A percentile compares a stretch with the other conserved stretches of the same genome.
Conservation (phyloP, 257 asterid genomes). For the Phtheirospermum japonicum region DNA sequence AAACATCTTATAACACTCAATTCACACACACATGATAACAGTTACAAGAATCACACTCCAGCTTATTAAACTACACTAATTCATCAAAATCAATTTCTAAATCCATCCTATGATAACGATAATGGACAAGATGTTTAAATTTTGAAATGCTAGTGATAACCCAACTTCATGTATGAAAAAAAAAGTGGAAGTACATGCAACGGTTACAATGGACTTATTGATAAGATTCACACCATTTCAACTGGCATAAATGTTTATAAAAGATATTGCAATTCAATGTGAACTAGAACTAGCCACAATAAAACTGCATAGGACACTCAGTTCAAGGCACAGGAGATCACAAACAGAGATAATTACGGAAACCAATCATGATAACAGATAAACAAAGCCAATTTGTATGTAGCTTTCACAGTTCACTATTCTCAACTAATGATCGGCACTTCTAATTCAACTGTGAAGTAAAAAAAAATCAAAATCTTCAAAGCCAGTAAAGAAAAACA, state of each 20-base stretch:
- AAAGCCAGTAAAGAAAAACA: background rate
- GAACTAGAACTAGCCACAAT: background rate
- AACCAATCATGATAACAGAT: background rate
- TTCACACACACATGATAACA: too few relatives aligned
- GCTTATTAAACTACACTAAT: background rate
- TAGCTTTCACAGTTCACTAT: background rate
- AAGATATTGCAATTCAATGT: background rate
- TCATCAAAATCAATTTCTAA: background rate
- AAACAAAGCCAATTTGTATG: background rate
- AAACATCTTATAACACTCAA: background rate
- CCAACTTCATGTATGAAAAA: constrained; percentile 1
- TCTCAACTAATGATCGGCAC: background rate
- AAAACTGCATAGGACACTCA: background rate
- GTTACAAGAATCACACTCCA: background rate
- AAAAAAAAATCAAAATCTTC: background rate
- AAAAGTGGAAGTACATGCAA: background rate
- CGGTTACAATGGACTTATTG: background rate
- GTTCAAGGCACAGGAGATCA: background rate
- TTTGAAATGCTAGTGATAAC: background rate
- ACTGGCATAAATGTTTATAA: background rate
- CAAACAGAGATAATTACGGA: background rate
- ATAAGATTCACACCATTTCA: background rate
- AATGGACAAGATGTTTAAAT: background rate
- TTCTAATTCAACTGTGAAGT: background rate
- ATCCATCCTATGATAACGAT: background rate